Conservation (phyloP, 2,329 filamentous ascomycete species). For the Aspergillus oerlinghausenensis region DNA sequence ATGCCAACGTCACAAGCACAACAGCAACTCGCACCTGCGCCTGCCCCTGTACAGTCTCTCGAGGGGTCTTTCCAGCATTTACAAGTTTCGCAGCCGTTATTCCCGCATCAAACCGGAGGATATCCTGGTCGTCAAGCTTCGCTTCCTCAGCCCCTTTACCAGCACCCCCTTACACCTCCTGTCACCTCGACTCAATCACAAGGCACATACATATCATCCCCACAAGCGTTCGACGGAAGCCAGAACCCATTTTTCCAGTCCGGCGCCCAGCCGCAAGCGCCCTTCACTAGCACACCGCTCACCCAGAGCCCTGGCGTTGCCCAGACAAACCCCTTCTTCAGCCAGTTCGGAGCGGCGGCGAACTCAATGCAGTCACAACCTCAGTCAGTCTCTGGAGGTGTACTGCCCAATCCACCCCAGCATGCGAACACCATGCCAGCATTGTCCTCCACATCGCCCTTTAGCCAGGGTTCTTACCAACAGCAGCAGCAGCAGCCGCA, state of each 20-base stretch:
- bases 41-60: constrained; percentile 38
- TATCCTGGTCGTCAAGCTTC: constrained; percentile 42
- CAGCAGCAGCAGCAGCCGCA: constrained; percentile 26
- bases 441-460: constrained; percentile 28
- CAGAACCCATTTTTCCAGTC: constrained; percentile 44
- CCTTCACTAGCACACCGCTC: constrained; percentile 20
- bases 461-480: constrained; percentile 23
- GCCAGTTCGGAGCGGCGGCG: constrained; percentile 21
- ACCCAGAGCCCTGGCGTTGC: constrained; percentile 20
- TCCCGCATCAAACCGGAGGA: constrained; percentile 71
- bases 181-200: constrained; percentile 34
- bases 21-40: constrained; percentile 36
- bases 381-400: constrained; percentile 12
- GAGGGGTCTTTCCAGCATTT: constrained; percentile 72
- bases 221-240: constrained; percentile 30
- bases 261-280: constrained; percentile 22
- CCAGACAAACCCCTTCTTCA: constrained; percentile 35
- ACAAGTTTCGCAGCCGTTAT: constrained; percentile 65
- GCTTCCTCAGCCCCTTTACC: constrained; percentile 35
- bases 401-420: constrained; percentile 20
- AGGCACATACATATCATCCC: constrained; percentile 29
- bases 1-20: constrained; percentile 25
- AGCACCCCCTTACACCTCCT: constrained; percentile 43
- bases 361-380: constrained; percentile 17
- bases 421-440: constrained; percentile 39